Evolutionary conservation across 495 filamentous ascomycete genomes (phyloP).

Genomic region (Penicillium flavigenum): DNA sequence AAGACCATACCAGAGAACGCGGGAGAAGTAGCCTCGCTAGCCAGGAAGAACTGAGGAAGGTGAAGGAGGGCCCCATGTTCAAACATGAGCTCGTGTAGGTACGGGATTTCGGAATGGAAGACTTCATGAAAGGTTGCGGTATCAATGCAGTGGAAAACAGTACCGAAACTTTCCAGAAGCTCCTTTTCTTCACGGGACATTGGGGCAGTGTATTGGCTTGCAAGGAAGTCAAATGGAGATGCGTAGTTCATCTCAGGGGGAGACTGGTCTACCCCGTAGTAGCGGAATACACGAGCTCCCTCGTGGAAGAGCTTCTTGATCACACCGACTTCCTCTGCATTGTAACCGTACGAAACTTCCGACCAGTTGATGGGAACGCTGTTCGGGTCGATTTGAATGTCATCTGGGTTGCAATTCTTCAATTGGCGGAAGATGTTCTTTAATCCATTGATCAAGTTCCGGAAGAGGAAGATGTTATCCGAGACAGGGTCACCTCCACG

Average conservation of each 20-base stretch:
- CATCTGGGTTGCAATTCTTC: constrained; percentile 79
- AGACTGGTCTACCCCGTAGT: constrained; percentile 86
- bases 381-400: constrained; percentile 63
- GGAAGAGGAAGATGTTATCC: constrained; percentile 98
- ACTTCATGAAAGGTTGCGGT: constrained; percentile 98
- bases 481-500: constrained; percentile 88
- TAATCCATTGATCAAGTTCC: constrained; percentile 94
- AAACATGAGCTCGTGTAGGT: constrained; percentile 96
- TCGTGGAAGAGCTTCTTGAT: constrained; percentile 97
- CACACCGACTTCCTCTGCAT: constrained; percentile 93
- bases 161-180: constrained; percentile 94
- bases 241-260: constrained; percentile 70
- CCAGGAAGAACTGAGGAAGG: constrained; percentile 96
- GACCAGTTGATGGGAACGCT: constrained; percentile 88
- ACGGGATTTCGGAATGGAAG: constrained; percentile 94
- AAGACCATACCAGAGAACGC: constrained; percentile 98
- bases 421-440: constrained; percentile 97
- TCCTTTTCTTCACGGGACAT: constrained; percentile 97
- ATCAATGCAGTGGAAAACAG: constrained; percentile 97
- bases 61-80: constrained; percentile 92
- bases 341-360: constrained; percentile 95
- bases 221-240: constrained; percentile 83
- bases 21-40: constrained; percentile 94
- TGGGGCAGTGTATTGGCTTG: constrained; percentile 87
- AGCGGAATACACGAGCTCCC: constrained; percentile 91